Conservation (phyloP, 345 rosid species). For the Laguncularia racemosa region DNA sequence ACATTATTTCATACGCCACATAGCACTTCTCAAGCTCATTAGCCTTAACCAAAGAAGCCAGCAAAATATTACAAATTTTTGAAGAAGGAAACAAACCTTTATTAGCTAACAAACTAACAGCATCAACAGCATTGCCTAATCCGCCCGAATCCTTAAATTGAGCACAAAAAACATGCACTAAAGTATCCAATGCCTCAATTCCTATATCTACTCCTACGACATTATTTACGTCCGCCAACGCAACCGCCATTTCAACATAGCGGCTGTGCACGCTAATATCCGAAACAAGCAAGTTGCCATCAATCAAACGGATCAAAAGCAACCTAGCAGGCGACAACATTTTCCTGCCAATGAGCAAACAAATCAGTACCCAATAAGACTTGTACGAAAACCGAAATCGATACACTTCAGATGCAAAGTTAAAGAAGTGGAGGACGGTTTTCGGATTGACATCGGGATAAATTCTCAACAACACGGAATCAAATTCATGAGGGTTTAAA, state of each 20-base stretch:
- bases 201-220: constrained; percentile 18
- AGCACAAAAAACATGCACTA: constrained; percentile 55
- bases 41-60: constrained; percentile 53
- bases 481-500: constrained; percentile 40
- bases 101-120: constrained; percentile 31
- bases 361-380: constrained; percentile 59
- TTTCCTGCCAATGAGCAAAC: constrained; percentile 37
- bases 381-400: constrained; percentile 57
- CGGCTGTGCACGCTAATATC: constrained; percentile 7
- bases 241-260: constrained; percentile 35
- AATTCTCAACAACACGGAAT: constrained; percentile 31
- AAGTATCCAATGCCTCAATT: constrained; percentile 38
- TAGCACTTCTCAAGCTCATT: constrained; percentile 45
- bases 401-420: constrained; percentile 42
- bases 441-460: constrained; percentile 42
- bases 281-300: constrained; percentile 36
- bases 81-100: constrained; percentile 53
- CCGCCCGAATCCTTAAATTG: constrained; percentile 43
- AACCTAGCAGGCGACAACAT: constrained; percentile 47
- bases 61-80: constrained; percentile 53
- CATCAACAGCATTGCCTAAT: constrained; percentile 39
- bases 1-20: constrained; percentile 42
- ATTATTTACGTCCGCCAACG: constrained; percentile 36
- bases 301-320: constrained; percentile 57
- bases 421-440: constrained; percentile 57